Base-by-base conservation (phyloP, 2,329 filamentous ascomycete genomes). In the Cercospora citrullina region DNA sequence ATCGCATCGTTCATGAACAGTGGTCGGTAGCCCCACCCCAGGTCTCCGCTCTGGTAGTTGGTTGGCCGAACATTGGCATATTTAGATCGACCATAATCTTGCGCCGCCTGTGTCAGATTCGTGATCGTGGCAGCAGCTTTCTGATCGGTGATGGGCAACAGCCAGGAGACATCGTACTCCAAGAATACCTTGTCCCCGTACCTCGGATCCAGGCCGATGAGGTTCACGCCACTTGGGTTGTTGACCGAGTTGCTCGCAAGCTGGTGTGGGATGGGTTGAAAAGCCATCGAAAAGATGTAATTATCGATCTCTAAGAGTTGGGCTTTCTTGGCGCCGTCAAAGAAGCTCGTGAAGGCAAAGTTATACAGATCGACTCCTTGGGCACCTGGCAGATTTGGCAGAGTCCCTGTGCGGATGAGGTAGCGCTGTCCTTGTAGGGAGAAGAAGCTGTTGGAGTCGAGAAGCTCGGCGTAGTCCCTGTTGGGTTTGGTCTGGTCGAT, bases 361-460 rank as follows among this genome's bases (percentile, higher is more conserved):
- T 67, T 66, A 48, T 70, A 72, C 14, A 72, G 28, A 26, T 72
- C 71, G 7, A 70, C 16, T 16, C 71, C 71, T 31, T 66, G 60
- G 1, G 58, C 55, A 8, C 66, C 69, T 28, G 71, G 69, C 3
- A 81, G 71, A 26, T 72, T 73, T 12, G 80, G 79, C 0, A 76
- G 77, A 5, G 79, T 81, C 66, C 80, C 80, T 0, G 78, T 80
- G 28, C 77, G 77, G 65, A 81, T 81, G 23, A 74, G 75, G 66
- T 81, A 81, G n/a, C 80, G 80, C 71, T 79, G 62, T 12, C 71
- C 72, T 1, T 64, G 23, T 14, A 71, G 31, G 9, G 71, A 70
- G 61, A 72, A 71, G 8, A 23, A 45, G 53, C 64, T 64, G 66
- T 72, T 72, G 30, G 65, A 39, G 51, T 71, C 61, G 51, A 73